Evolutionary conservation across 2,329 filamentous ascomycete genomes (phyloP).

Genomic region (Eutypella sp.): DNA sequence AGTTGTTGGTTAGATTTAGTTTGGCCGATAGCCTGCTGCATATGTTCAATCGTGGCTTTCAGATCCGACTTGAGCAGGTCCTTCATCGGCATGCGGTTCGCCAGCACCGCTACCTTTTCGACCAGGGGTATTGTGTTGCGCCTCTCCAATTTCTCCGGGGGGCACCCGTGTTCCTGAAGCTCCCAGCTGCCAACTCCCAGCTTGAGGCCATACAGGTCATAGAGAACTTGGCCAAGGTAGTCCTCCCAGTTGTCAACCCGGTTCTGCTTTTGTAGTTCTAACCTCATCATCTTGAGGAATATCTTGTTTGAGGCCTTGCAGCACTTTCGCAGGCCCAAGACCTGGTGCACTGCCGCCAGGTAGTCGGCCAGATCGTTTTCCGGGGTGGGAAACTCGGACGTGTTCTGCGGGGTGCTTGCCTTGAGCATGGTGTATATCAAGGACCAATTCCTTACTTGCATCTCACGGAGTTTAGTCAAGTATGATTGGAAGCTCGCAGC

Average conservation of each 20-base stretch:
- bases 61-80: slow-evolving; percentile 89
- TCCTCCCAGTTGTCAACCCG: slow-evolving; percentile 78
- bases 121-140: slow-evolving; percentile 76
- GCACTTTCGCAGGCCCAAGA: slow-evolving; percentile 75
- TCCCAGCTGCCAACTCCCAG: slow-evolving; percentile 64
- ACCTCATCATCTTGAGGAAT: slow-evolving; percentile 83
- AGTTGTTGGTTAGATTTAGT: slow-evolving; percentile 75
- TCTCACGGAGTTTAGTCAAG: slow-evolving; percentile 71
- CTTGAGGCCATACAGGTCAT: slow-evolving; percentile 76
- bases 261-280: slow-evolving; percentile 73
- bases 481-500: slow-evolving; percentile 52
- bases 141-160: slow-evolving; percentile 71
- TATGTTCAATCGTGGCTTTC: slow-evolving; percentile 84
- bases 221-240: slow-evolving; percentile 80
- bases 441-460: slow-evolving; percentile 84
- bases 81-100: slow-evolving; percentile 79
- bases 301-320: slow-evolving; percentile 83
- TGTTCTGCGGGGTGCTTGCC: slow-evolving; percentile 65
- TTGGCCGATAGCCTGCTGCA: slow-evolving; percentile 79
- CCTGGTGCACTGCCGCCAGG: slow-evolving; percentile 76
- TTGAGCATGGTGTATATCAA: slow-evolving; percentile 77
- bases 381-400: slow-evolving; percentile 57
- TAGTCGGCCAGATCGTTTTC: slow-evolving; percentile 74
- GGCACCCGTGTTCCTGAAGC: slow-evolving; percentile 74
- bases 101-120: slow-evolving; percentile 76